These are phyloP conservation scores for Linum trigynum DNA, from an alignment of 345 rosid genomes.

Conservation along the genomic window DNA sequence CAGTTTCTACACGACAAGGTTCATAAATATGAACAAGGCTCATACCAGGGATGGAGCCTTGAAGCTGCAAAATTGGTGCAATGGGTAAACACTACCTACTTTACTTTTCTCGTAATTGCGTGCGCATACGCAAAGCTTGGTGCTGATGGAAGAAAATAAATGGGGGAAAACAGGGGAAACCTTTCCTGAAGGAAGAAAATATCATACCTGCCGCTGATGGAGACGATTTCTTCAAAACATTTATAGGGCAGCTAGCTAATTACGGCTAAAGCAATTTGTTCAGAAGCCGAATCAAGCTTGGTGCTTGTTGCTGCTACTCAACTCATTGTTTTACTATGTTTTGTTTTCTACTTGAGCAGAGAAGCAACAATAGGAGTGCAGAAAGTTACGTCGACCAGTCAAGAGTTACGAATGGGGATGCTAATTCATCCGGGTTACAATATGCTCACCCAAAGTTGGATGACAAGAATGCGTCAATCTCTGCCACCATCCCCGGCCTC, in stretches of 20 bases:
- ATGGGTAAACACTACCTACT: slow-evolving; percentile 43
- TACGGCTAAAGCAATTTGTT: too few species aligned
- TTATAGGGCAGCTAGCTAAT: too few species aligned
- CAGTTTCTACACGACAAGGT: slow-evolving; percentile 85
- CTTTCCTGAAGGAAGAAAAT: too few species aligned
- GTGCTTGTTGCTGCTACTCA: slow-evolving; percentile 2
- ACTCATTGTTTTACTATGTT: neutral
- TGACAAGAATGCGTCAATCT: slow-evolving; percentile 34
- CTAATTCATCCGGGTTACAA: slow-evolving; percentile 26
- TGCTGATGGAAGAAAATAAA: too few species aligned
- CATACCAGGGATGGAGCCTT: slow-evolving; percentile 66
- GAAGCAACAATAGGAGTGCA: slow-evolving; percentile 34
- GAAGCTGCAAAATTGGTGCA: slow-evolving; percentile 56
- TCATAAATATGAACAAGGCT: slow-evolving; percentile 46
- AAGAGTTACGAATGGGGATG: slow-evolving; percentile 17
- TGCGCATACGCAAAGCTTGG: neutral
- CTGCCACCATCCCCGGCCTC: slow-evolving; percentile 31
- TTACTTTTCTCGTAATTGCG: neutral
- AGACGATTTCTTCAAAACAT: too few species aligned
- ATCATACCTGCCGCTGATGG: too few species aligned
- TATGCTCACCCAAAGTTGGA: slow-evolving; percentile 46
- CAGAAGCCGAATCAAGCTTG: neutral
- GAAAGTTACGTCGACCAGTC: slow-evolving; percentile 46
- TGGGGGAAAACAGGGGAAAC: too few species aligned
- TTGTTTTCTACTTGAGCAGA: slow-evolving; percentile 27